These are phyloP conservation scores for Tolypocladium ophioglossoides DNA, from an alignment of 2,329 filamentous ascomycete species.

Conservation along the genomic window DNA sequence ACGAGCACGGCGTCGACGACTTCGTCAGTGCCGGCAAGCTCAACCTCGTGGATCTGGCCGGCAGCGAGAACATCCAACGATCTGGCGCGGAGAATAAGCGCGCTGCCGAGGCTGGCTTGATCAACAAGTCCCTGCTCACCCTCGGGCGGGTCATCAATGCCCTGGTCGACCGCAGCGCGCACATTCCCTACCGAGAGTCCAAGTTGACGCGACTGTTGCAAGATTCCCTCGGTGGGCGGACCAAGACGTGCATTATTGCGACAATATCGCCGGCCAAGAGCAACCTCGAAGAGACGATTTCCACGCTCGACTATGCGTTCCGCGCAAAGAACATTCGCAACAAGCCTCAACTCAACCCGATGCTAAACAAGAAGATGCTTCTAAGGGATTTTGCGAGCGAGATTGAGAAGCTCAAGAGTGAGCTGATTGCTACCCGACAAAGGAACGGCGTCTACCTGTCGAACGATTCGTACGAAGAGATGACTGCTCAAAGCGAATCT, in stretches of 20 bases:
- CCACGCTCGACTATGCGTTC: slow-evolving; percentile 95
- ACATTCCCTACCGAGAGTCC: slow-evolving; percentile 89
- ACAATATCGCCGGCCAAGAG: slow-evolving; percentile 90
- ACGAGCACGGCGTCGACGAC: slow-evolving; percentile 78
- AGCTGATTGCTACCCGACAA: slow-evolving; percentile 84
- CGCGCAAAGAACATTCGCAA: slow-evolving; percentile 97
- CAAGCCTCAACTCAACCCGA: slow-evolving; percentile 89
- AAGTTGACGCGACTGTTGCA: slow-evolving; percentile 91
- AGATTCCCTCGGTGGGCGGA: slow-evolving; percentile 89
- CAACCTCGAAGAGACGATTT: slow-evolving; percentile 96
- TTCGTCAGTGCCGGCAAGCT: slow-evolving; percentile 86
- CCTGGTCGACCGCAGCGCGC: slow-evolving; percentile 76
- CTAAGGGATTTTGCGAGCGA: slow-evolving; percentile 83
- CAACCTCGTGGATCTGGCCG: slow-evolving; percentile 91
- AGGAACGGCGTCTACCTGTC: slow-evolving; percentile 93
- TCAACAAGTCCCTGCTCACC: slow-evolving; percentile 95
- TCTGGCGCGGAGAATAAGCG: slow-evolving; percentile 98
- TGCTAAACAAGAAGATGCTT: slow-evolving; percentile 86
- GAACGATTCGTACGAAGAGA: slow-evolving; percentile 79
- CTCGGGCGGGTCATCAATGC: slow-evolving; percentile 96
- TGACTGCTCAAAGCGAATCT: slow-evolving; percentile 87
- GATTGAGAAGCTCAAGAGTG: slow-evolving; percentile 89
- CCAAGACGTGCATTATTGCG: slow-evolving; percentile 97
- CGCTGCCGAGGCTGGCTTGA: slow-evolving; percentile 86
- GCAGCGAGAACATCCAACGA: slow-evolving; percentile 94